These are phyloP conservation scores for Tillandsia fasciculata DNA, from an alignment of 176 grass and related monocot species.

Conservation along the genomic window DNA sequence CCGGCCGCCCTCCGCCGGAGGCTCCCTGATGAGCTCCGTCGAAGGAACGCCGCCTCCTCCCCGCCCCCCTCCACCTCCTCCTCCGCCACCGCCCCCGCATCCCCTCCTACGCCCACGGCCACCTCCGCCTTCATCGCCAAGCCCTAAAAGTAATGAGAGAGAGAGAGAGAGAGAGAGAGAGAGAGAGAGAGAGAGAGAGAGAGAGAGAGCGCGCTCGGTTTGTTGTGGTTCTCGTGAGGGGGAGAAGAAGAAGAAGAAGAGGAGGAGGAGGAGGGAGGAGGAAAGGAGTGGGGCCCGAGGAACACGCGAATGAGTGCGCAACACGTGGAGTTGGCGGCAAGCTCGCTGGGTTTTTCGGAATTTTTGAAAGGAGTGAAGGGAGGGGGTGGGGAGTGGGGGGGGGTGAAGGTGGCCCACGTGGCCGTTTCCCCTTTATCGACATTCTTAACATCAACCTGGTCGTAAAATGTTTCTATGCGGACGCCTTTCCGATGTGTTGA, in stretches of 20 bases:
- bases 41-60: conserved; percentile 1
- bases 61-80: not conserved
- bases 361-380: not conserved
- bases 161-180: not conserved
- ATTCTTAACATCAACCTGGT: not conserved
- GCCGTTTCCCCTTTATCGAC: not conserved
- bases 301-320: not conserved
- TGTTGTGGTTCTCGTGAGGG: too few species aligned
- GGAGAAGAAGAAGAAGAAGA: too few species aligned
- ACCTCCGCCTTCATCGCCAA: conserved; percentile 1
- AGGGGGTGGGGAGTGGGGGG: not conserved
- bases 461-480: not conserved
- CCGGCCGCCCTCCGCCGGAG: not conserved
- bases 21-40: conserved; percentile 12
- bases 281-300: not conserved
- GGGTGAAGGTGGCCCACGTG: not conserved
- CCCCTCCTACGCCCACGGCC: not conserved
- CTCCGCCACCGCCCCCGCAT: not conserved
- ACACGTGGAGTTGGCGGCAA: not conserved
- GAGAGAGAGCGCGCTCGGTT: not conserved
- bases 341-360: not conserved
- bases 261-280: not conserved
- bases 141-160: not conserved
- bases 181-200: not conserved
- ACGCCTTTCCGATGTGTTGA: not conserved